Evolutionary conservation across 169 alveolate species (phyloP), one percentile per base, ranked within the genome.

Genomic region (Cystoisospora suis): DNA sequence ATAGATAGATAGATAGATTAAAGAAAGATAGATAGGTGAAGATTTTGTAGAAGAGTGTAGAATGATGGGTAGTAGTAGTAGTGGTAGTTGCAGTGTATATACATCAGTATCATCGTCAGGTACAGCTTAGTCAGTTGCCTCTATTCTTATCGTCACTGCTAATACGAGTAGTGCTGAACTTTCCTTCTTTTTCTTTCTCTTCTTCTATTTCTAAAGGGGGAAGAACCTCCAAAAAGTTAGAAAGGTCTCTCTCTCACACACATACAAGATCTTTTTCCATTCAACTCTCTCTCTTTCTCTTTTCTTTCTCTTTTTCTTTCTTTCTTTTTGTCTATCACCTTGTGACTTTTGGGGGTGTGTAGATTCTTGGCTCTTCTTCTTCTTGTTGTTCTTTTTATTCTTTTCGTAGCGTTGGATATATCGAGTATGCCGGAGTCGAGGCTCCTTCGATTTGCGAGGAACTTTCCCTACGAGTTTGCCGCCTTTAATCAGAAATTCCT

Each of bases 341-440:
- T 38, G 15, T 72, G 44, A 20, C 81, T 72, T 72, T 38, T 72
- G 70, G 15, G 70, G 15, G 44, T 47, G 27, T 27, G n/a, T 58
- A 27, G 27, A 27, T 27, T 58, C 27, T 2, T 2, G 47, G 29
- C 20, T 75, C 61, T 75, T 29, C 27, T 45, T 53, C 88, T 81
- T 47, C 27, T 61, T 23, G 20, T 5, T 59, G 20, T 7, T 81
- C 32, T 81, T 7, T 44, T 17, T 38, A 29, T 61, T 36, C 53
- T 40, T 81, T 44, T 23, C 38, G 17, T 75, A 81, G 88, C 88
- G 15, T 53, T 81, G 88, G 88, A 81, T 53, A 81, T 81, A 12
- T 81, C 77, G 40, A 45, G 75, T 27, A 81, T 81, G 88, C 58
- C 58, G 44, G 88, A 81, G 75, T 81, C 88, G n/a, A 42, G 59